Conservation (phyloP, 106 monocot species). For the Alisma plantagoaquatica region DNA sequence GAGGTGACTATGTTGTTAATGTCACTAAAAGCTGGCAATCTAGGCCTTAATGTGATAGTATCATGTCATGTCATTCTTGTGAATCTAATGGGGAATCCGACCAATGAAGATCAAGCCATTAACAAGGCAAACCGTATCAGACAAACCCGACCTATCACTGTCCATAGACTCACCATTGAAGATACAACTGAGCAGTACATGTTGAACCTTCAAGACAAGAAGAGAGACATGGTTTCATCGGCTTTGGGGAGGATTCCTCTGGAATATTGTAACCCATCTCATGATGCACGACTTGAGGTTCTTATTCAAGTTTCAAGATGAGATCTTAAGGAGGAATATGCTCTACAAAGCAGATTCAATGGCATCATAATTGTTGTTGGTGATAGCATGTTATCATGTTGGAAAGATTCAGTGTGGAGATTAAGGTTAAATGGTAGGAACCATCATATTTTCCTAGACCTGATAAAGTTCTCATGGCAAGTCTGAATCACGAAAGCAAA, state of each 20-base stretch:
- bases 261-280: slow-evolving; percentile 31
- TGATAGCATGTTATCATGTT: no score
- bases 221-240: slow-evolving; percentile 75
- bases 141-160: slow-evolving; percentile 85
- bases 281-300: slow-evolving; percentile 68
- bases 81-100: slow-evolving; percentile 98
- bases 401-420: no score
- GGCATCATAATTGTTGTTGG: no score
- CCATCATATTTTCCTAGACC: no score
- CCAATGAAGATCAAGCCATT: slow-evolving; percentile 96
- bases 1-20: slow-evolving; percentile 95
- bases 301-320: slow-evolving; percentile 48
- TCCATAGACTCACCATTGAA: slow-evolving; percentile 68
- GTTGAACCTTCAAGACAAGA: slow-evolving; percentile 87
- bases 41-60: slow-evolving; percentile 92
- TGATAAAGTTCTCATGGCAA: no score
- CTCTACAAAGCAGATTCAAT: no score
- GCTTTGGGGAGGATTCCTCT: slow-evolving; percentile 72
- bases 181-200: slow-evolving; percentile 97
- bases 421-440: no score
- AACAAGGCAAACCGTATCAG: slow-evolving; percentile 92
- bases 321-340: no score
- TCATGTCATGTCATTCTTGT: slow-evolving; percentile 94
- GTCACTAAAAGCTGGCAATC: slow-evolving; percentile 97
- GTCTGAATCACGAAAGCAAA: no score